phyloP scores from a whole-genome alignment of 805 yeast genomes.

The Torulaspora quercuum region DNA sequence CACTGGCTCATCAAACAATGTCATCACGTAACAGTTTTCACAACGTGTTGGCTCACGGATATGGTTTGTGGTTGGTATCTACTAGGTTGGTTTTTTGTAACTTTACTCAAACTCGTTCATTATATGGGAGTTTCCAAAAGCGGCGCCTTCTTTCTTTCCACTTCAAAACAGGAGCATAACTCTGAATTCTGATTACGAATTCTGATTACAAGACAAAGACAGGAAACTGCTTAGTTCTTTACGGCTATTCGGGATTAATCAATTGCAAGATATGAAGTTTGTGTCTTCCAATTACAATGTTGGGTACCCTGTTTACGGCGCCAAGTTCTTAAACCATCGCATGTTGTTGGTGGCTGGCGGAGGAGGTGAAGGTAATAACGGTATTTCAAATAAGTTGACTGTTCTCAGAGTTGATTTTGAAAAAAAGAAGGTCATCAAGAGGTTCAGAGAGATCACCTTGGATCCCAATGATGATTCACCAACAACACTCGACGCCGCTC shows the following conservation, averaged over 20 bases:
- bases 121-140: no score
- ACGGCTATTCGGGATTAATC: no score
- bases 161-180: no score
- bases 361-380: constrained; percentile 91
- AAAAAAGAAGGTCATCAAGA: constrained; percentile 46
- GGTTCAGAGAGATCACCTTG: constrained; percentile 59
- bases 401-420: constrained; percentile 57
- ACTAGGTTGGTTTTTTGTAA: no score
- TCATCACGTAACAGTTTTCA: not conserved
- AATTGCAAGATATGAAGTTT: constrained; percentile 24
- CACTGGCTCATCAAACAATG: constrained; percentile 5
- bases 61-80: no score
- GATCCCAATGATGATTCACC: constrained; percentile 80
- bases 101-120: no score
- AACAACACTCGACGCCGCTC: constrained; percentile 61
- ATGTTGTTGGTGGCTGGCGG: constrained; percentile 82
- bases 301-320: constrained; percentile 81
- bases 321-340: constrained; percentile 59
- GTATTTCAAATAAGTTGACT: constrained; percentile 79
- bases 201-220: no score
- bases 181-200: no score
- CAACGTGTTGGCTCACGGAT: no score
- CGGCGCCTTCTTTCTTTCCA: no score
- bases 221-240: constrained; percentile 1
- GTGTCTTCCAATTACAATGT: constrained; percentile 30